A percentile compares a stretch with the other conserved stretches of the same genome.
phyloP scores from a whole-genome alignment of 306 rosid genomes.

The Astragalus glycyphyllos region DNA sequence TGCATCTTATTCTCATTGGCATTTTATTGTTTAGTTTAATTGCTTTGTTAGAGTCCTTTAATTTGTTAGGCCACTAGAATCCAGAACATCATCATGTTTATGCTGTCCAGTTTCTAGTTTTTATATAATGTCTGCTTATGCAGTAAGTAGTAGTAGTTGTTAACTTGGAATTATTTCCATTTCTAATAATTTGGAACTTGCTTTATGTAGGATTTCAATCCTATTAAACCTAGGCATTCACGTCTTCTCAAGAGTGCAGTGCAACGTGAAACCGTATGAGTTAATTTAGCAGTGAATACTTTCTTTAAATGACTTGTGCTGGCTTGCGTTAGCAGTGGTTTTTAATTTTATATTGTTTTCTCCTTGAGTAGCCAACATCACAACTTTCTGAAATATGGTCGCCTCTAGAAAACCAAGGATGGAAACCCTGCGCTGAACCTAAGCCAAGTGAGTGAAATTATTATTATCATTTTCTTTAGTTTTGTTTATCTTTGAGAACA shows the following conservation, averaged over 20 bases:
- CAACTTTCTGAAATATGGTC: conserved; percentile 75
- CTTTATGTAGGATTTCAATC: conserved; percentile 68
- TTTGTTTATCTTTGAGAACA: conserved; percentile 12
- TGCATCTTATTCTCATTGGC: conserved; percentile 2
- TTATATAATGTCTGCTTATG: neutral
- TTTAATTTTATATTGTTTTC: conserved; percentile 12
- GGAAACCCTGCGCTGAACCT: conserved; percentile 70
- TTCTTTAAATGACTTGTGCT: conserved; percentile 28
- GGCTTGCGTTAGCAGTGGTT: conserved; percentile 14
- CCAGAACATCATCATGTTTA: conserved; percentile 18
- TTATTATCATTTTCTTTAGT: conserved; percentile 26
- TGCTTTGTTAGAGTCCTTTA: conserved; percentile 20
- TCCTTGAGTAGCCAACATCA: conserved; percentile 56
- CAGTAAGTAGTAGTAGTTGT: neutral
- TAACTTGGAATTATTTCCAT: conserved; percentile 7
- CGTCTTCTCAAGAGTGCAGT: conserved; percentile 83
- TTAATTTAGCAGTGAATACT: conserved; percentile 44
- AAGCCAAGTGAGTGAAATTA: conserved; percentile 61
- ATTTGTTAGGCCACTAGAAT: conserved; percentile 29
- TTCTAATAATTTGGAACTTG: conserved; percentile 31
- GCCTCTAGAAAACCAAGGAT: conserved; percentile 71
- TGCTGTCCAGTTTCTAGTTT: neutral
- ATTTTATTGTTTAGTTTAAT: neutral
- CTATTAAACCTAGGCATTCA: conserved; percentile 81
- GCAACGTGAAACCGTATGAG: conserved; percentile 75